phyloP scores from a whole-genome alignment of 2,329 filamentous ascomycete species.

The Diaporthe velutina region DNA sequence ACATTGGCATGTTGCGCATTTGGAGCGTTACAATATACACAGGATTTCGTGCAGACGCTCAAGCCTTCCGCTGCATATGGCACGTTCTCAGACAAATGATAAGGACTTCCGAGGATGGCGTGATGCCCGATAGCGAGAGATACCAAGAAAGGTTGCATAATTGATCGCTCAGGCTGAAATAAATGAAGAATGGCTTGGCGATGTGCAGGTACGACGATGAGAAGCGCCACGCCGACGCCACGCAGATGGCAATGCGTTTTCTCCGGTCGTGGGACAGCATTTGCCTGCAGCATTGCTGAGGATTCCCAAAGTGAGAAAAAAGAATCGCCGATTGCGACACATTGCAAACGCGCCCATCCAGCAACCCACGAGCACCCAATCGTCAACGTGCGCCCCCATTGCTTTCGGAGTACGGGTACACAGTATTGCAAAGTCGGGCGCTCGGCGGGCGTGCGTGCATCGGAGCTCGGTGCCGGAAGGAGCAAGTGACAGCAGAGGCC shows the following conservation, averaged over 20 bases:
- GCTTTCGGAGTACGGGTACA: neutral
- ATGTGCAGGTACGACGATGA: constrained; percentile 17
- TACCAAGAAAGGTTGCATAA: constrained; percentile 20
- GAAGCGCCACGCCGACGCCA: constrained; percentile 12
- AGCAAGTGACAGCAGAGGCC: constrained; percentile 15
- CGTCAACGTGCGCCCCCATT: neutral
- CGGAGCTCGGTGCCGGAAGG: constrained; percentile 25
- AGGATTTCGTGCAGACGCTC: neutral
- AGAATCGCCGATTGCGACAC: neutral
- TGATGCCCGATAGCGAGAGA: neutral
- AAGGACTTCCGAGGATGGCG: neutral
- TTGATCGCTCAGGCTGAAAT: constrained; percentile 6
- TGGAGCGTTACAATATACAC: neutral
- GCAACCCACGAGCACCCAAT: neutral
- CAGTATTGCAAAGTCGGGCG: neutral
- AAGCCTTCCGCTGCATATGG: neutral
- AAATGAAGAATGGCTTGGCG: constrained; percentile 20
- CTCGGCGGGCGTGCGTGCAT: neutral
- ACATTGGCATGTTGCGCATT: neutral
- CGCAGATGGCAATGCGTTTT: neutral
- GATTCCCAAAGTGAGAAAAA: neutral
- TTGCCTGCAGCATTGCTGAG: neutral
- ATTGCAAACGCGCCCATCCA: neutral
- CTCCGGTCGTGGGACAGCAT: neutral
- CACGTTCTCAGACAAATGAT: neutral